Evolutionary conservation across 352 stramenopile species (phyloP).

Genomic region (Phytophthora pini): DNA sequence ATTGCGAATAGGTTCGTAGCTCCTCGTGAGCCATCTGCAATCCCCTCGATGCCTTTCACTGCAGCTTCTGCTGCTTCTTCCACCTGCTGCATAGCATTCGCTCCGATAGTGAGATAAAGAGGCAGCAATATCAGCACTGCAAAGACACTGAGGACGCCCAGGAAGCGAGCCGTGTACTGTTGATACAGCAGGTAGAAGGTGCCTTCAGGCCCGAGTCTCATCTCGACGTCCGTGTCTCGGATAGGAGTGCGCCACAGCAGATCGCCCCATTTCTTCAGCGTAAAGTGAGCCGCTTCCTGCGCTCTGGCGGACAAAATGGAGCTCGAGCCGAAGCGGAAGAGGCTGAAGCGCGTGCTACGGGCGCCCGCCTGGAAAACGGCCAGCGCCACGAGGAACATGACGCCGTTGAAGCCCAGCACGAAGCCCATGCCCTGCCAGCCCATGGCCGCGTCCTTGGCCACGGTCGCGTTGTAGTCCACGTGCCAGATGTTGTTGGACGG

Average conservation of each 20-base stretch:
- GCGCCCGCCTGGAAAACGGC: constrained; percentile 72
- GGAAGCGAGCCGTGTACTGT: constrained; percentile 73
- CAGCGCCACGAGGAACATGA: constrained; percentile 72
- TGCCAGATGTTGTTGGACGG: constrained; percentile 68
- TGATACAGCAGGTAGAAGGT: constrained; percentile 89
- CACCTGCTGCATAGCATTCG: constrained; percentile 40
- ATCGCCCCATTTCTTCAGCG: constrained; percentile 64
- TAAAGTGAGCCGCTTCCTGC: constrained; percentile 51
- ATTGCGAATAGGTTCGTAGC: constrained; percentile 18
- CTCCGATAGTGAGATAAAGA: constrained; percentile 70
- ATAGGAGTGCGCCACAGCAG: constrained; percentile 81
- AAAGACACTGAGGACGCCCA: constrained; percentile 67
- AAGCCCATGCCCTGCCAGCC: constrained; percentile 85
- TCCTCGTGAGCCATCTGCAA: constrained; percentile 24
- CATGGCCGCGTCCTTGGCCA: constrained; percentile 74
- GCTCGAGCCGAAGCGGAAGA: constrained; percentile 72
- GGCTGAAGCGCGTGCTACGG: constrained; percentile 71
- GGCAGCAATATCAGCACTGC: constrained; percentile 76
- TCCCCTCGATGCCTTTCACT: constrained; percentile 32
- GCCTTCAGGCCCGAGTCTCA: constrained; percentile 69
- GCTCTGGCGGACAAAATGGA: constrained; percentile 46
- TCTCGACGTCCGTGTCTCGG: constrained; percentile 68
- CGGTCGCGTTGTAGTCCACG: constrained; percentile 84
- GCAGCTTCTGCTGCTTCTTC: constrained; percentile 34
- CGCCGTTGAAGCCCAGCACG: constrained; percentile 73